Evolutionary conservation across 768 basidiomycete genomes (phyloP).

Genomic region (Gyrodon lividus): DNA sequence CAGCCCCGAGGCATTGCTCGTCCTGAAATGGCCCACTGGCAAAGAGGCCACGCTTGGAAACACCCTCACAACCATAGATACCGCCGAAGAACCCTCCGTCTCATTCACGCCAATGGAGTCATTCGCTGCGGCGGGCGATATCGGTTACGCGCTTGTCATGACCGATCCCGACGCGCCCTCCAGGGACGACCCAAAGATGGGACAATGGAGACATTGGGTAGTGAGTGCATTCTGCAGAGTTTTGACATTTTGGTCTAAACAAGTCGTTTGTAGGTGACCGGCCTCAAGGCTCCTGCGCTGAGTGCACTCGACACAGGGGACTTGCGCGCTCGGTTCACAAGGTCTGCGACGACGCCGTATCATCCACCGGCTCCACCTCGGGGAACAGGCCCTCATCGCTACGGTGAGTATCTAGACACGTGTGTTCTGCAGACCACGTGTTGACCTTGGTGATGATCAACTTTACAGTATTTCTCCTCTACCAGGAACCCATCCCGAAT

Average conservation of each 20-base stretch:
- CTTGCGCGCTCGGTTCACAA: conserved; percentile 40
- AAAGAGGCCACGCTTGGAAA: conserved; percentile 39
- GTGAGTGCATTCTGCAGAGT: conserved; percentile 29
- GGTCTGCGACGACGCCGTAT: conserved; percentile 53
- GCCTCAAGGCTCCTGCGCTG: conserved; percentile 36
- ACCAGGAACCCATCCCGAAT: conserved; percentile 49
- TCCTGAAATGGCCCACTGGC: conserved; percentile 28
- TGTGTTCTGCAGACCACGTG: not conserved
- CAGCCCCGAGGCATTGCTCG: conserved; percentile 27
- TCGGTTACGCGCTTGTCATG: conserved; percentile 54
- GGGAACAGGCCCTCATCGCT: conserved; percentile 55
- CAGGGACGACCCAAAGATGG: conserved; percentile 44
- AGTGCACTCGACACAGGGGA: conserved; percentile 33
- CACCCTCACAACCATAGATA: conserved; percentile 35
- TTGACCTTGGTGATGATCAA: not conserved
- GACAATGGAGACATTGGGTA: conserved; percentile 58
- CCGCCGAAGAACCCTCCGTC: conserved; percentile 51
- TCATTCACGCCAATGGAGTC: conserved; percentile 43
- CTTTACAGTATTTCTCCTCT: conserved; percentile 53
- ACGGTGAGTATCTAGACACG: conserved; percentile 39
- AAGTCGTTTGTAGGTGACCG: conserved; percentile 31
- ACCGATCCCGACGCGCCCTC: conserved; percentile 62
- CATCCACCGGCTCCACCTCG: conserved; percentile 54
- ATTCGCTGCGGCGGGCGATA: conserved; percentile 30
- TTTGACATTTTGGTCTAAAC: not conserved